phyloP scores from a whole-genome alignment of 1,284 basidiomycete species.

The Cryptococcus maquisensis region DNA sequence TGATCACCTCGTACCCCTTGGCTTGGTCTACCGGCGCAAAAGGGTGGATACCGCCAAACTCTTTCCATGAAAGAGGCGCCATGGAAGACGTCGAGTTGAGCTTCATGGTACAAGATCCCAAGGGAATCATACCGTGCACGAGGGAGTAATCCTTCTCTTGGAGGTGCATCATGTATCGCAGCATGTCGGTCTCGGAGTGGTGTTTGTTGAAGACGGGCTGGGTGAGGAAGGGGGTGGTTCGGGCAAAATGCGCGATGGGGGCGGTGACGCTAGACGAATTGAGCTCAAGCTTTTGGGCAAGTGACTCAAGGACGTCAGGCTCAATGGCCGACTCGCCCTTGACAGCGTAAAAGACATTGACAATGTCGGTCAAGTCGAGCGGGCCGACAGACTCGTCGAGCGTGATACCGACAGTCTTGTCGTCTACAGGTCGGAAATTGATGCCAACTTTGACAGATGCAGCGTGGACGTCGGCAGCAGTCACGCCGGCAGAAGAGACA shows the following conservation, averaged over 20 bases:
- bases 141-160: constrained; percentile 93
- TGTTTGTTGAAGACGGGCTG: constrained; percentile 92
- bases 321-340: constrained; percentile 43
- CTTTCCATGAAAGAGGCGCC: constrained; percentile 91
- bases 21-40: constrained; percentile 90
- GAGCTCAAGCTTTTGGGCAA: constrained; percentile 40
- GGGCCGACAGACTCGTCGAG: constrained; percentile 86
- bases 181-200: constrained; percentile 96
- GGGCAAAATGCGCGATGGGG: constrained; percentile 57
- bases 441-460: constrained; percentile 65
- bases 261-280: constrained; percentile 31
- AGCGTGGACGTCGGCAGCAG: constrained; percentile 66
- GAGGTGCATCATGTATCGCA: constrained; percentile 90
- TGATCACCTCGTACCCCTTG: constrained; percentile 76
- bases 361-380: constrained; percentile 67
- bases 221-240: constrained; percentile 71
- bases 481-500: constrained; percentile 54
- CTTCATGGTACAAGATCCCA: constrained; percentile 97
- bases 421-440: constrained; percentile 80
- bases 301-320: constrained; percentile 43
- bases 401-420: constrained; percentile 75
- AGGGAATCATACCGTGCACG: constrained; percentile 93
- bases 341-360: constrained; percentile 71
- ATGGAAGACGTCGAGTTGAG: constrained; percentile 95
- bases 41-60: constrained; percentile 84